Evolutionary conservation across 2,329 filamentous ascomycete genomes (phyloP).

Genomic region (Epichloe coenophiala): DNA sequence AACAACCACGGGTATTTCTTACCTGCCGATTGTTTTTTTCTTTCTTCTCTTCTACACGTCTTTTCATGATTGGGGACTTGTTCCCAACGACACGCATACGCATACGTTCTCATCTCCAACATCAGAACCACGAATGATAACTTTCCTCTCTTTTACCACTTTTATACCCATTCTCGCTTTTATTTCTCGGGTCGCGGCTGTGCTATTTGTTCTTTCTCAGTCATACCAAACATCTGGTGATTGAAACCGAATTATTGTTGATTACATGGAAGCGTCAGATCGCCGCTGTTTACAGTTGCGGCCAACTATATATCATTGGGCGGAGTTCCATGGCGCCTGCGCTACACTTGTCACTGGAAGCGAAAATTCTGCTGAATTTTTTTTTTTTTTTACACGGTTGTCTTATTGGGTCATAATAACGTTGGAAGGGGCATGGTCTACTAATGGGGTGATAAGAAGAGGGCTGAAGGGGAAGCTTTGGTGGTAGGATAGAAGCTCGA

Average conservation of each 20-base stretch:
- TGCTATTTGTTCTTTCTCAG: not conserved
- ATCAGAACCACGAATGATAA: not conserved
- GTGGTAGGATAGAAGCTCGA: too few species aligned
- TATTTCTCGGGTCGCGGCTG: not conserved
- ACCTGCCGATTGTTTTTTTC: too few species aligned
- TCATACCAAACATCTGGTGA: not conserved
- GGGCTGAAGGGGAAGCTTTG: too few species aligned
- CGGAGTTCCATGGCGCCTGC: slow-evolving; percentile 12
- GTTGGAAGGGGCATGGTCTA: not conserved
- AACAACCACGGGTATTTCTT: too few species aligned
- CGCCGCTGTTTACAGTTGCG: not conserved
- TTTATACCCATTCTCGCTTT: not conserved
- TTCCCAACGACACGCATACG: not conserved
- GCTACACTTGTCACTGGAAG: not conserved
- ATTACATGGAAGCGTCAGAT: not conserved
- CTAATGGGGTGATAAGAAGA: not conserved
- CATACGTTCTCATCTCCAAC: not conserved
- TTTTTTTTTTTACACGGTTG: not conserved
- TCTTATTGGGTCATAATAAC: not conserved
- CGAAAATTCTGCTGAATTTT: not conserved
- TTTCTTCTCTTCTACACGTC: too few species aligned
- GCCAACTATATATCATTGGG: not conserved
- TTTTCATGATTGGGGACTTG: not conserved
- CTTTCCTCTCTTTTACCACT: not conserved
- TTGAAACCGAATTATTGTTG: not conserved